Conservation (phyloP, 768 basidiomycete species). For the Amanita muscaria region DNA sequence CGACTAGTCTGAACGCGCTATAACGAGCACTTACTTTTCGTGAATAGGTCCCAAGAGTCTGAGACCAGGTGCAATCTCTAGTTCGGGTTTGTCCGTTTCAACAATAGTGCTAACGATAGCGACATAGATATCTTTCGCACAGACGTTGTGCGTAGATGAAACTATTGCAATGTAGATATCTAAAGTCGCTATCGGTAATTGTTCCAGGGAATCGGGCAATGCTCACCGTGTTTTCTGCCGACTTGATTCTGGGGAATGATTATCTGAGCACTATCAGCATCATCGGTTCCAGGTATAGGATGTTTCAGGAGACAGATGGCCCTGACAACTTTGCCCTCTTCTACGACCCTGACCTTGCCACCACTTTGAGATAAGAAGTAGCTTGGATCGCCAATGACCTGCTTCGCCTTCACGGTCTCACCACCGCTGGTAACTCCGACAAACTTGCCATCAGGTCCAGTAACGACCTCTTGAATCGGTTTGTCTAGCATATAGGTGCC, state of each 20-base stretch:
- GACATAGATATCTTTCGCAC: constrained; percentile 89
- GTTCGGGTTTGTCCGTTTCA: constrained; percentile 87
- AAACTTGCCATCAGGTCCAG: constrained; percentile 79
- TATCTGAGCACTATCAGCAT: constrained; percentile 91
- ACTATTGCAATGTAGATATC: constrained; percentile 99
- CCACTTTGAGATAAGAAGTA: constrained; percentile 78
- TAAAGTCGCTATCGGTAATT: constrained; percentile 22
- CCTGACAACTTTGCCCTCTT: constrained; percentile 89
- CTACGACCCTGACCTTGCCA: constrained; percentile 76
- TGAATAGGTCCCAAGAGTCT: constrained; percentile 86
- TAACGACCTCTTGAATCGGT: constrained; percentile 82
- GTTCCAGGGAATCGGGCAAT: neutral
- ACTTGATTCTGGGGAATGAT: constrained; percentile 99
- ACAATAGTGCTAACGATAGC: constrained; percentile 99
- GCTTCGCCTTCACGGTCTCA: constrained; percentile 94
- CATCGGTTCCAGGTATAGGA: constrained; percentile 95
- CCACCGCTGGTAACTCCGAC: constrained; percentile 82
- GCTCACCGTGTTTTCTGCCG: constrained; percentile 78
- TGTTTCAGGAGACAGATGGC: constrained; percentile 98
- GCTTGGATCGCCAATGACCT: constrained; percentile 95
- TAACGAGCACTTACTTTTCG: constrained; percentile 87
- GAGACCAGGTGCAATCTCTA: constrained; percentile 88
- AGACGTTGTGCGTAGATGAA: constrained; percentile 95
- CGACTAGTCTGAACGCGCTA: neutral
- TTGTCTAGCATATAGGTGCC: constrained; percentile 99